phyloP scores from a whole-genome alignment of 108 stramenopile species.

The Craspedostauros australis region DNA sequence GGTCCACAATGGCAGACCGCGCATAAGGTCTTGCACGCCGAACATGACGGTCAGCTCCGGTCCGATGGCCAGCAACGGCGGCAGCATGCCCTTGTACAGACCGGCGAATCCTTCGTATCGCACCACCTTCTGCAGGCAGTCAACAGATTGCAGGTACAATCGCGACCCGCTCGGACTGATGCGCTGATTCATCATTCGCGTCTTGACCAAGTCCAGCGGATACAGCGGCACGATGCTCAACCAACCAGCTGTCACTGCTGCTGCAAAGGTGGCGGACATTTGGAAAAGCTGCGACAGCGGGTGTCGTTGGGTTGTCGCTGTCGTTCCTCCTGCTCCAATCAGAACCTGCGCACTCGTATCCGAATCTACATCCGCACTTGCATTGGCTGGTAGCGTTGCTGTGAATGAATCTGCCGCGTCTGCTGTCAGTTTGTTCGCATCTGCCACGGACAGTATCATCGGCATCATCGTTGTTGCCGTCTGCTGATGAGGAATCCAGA shows the following conservation, averaged over 20 bases:
- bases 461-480: too few species aligned
- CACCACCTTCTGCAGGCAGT: conserved; percentile 31
- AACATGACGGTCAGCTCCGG: conserved; percentile 69
- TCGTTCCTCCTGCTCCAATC: too few species aligned
- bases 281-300: too few species aligned
- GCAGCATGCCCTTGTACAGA: conserved; percentile 43
- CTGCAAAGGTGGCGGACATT: too few species aligned
- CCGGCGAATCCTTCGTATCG: conserved; percentile 29
- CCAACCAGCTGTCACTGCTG: conserved; percentile 30
- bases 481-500: too few species aligned
- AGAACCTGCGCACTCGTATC: too few species aligned
- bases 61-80: conserved; percentile 45
- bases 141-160: conserved; percentile 25
- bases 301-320: too few species aligned
- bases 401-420: too few species aligned
- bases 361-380: too few species aligned
- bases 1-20: conserved; percentile 2
- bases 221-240: conserved; percentile 26
- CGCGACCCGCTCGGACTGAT: conserved; percentile 5
- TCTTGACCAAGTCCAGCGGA: conserved; percentile 55
- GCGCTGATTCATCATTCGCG: conserved; percentile 48
- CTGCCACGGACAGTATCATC: too few species aligned
- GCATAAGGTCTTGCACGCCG: conserved; percentile 38
- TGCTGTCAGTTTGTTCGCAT: too few species aligned
- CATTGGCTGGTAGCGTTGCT: too few species aligned